Evolutionary conservation across 2,329 filamentous ascomycete species (phyloP), one percentile per base, ranked within the genome.

Genomic region (Fusarium transvaalense): DNA sequence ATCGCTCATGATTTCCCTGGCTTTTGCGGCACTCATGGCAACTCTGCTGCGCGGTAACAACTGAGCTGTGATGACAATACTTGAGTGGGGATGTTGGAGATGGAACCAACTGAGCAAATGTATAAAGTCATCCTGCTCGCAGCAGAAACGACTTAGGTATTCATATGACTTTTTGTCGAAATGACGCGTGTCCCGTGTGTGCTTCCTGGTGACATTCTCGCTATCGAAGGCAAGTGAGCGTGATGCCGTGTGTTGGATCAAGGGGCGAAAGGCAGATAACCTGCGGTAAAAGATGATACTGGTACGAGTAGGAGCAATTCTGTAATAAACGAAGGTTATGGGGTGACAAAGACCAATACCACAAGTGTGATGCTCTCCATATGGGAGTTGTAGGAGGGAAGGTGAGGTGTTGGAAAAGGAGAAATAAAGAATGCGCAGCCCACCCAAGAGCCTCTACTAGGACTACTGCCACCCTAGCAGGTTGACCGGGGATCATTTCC

Each of bases 21-120:
- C 53, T 4, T 68, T 64, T 7, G 25, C 64, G 1, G 53, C 42
- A 12, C 19, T 68, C 5, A 59, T 68, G 53, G 64, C 58, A 2
- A 64, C 29, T 15, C 23, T 64, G 15, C 32, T 68, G 14, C 43
- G 45, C 31, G 58, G 65, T 3, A n/a, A 25, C 12, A 19, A 41
- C 23, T 62, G 39, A 32, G 38, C 14, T 21, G 25, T 8, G 25
- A 34, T 10, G 17, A 14, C 5, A 29, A 31, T 14, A 8, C 13
- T 6, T 21, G 27, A 38, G 23, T 17, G 34, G 25, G 29, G n/a
- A 55, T 34, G 2, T 7, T 19, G 19, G n/a, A 8, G 27, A 21
- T 14, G n/a, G 34, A 25, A 45, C 17, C 12, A 2, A 29, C 14
- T 9, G 21, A 32, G 15, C 34, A n/a, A n/a, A 34, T 38, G 25